Evolutionary conservation across 345 rosid genomes (phyloP).

Genomic region (Aethionema arabicum): DNA sequence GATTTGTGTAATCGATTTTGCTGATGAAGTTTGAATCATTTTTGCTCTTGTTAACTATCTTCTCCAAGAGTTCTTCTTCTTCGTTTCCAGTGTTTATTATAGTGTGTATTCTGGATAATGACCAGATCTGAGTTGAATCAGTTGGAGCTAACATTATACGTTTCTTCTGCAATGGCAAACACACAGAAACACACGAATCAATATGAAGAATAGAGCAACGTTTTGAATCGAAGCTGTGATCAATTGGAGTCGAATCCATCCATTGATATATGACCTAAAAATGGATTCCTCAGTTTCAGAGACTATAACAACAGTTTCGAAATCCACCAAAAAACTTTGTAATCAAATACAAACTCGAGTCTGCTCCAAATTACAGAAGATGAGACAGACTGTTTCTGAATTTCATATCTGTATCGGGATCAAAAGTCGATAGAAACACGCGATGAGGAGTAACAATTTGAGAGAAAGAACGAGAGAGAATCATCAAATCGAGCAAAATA

Average conservation of each 20-base stretch:
- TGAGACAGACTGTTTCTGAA: neutral
- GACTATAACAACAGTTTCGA: neutral
- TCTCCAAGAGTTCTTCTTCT: constrained; percentile 24
- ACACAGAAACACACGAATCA: constrained; percentile 19
- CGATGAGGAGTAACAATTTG: constrained; percentile 6
- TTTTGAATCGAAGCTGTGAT: neutral
- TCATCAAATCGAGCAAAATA: constrained; percentile 21
- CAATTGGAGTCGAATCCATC: neutral
- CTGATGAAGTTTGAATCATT: constrained; percentile 28
- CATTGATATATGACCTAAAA: neutral
- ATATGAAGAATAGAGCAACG: neutral
- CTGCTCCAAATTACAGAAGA: neutral
- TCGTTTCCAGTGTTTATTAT: constrained; percentile 39
- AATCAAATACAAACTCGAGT: neutral
- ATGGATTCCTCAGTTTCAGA: constrained; percentile 4
- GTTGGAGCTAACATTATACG: constrained; percentile 38
- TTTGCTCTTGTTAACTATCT: constrained; percentile 31
- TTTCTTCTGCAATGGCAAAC: constrained; percentile 53
- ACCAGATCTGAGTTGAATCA: constrained; percentile 36
- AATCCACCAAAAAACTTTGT: neutral
- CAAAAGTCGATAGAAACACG: neutral
- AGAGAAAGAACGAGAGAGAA: constrained; percentile 1
- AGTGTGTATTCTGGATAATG: constrained; percentile 37
- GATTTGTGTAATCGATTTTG: constrained; percentile 37
- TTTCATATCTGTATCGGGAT: neutral